These are phyloP conservation scores for Hanseniaspora occidentalis DNA, from an alignment of 805 yeast genomes.

Conservation along the genomic window DNA sequence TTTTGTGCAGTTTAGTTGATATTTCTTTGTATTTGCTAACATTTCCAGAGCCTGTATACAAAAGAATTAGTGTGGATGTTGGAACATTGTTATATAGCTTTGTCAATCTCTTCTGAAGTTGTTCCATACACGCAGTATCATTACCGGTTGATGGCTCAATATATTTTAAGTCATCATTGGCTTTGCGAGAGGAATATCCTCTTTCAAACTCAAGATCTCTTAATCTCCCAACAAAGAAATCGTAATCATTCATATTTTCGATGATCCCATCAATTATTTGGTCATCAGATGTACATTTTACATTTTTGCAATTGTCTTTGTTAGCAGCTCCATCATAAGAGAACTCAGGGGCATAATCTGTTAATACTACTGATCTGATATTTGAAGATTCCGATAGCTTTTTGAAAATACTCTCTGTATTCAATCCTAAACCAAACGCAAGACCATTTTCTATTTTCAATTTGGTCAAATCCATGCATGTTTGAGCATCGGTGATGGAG, in stretches of 20 bases:
- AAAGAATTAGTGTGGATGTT: conserved; percentile 41
- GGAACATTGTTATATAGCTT: conserved; percentile 43
- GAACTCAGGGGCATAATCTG: conserved; percentile 24
- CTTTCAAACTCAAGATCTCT: conserved; percentile 43
- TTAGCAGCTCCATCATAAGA: conserved; percentile 13
- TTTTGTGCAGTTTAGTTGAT: conserved; percentile 27
- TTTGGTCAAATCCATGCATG: conserved; percentile 69
- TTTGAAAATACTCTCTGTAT: conserved; percentile 31
- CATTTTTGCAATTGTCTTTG: conserved; percentile 20
- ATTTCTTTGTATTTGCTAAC: conserved; percentile 35
- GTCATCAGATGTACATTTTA: conserved; percentile 45
- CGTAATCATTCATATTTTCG: conserved; percentile 27
- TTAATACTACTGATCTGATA: conserved; percentile 21
- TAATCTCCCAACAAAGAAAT: conserved; percentile 42
- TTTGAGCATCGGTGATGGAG: conserved; percentile 71
- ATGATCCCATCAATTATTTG: conserved; percentile 36
- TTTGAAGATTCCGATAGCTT: conserved; percentile 22
- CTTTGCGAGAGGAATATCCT: conserved; percentile 20
- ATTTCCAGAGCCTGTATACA: conserved; percentile 55
- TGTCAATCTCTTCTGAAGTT: conserved; percentile 33
- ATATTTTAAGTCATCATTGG: conserved; percentile 1
- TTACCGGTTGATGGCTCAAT: conserved; percentile 6
- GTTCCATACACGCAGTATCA: conserved; percentile 16
- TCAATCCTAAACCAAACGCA: conserved; percentile 43
- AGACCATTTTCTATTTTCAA: conserved; percentile 56